Evolutionary conservation across 2,329 filamentous ascomycete genomes (phyloP).

Genomic region (Paecilomyces dactylethromorphus): DNA sequence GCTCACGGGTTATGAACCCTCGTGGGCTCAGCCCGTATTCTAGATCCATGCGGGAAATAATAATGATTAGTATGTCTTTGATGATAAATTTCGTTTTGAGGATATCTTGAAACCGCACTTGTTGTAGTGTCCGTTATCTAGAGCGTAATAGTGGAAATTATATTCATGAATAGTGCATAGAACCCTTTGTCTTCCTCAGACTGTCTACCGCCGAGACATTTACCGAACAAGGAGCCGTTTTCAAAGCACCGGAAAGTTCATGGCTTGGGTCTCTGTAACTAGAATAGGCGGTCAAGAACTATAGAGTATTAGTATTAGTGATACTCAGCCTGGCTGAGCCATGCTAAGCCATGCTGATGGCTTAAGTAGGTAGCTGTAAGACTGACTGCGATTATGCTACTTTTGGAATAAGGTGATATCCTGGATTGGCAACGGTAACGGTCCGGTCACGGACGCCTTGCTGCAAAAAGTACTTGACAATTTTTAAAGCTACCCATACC

Average conservation of each 20-base stretch:
- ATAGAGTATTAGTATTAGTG: not conserved
- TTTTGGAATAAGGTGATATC: not conserved
- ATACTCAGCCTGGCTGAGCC: not conserved
- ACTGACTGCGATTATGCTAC: not conserved
- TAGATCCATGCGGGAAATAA: not conserved
- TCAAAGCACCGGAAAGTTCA: not conserved
- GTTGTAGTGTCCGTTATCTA: not conserved
- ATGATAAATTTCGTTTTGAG: not conserved
- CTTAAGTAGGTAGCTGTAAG: not conserved
- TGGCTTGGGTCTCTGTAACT: not conserved
- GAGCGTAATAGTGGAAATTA: not conserved
- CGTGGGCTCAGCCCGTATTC: not conserved
- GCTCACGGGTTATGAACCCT: not conserved
- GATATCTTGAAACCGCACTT: not conserved
- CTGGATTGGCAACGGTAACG: not conserved
- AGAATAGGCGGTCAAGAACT: not conserved
- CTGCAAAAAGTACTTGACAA: not conserved
- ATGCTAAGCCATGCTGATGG: not conserved
- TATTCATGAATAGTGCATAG: not conserved
- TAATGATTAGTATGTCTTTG: not conserved
- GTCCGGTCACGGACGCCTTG: not conserved
- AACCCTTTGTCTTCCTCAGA: not conserved
- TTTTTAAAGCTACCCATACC: not conserved
- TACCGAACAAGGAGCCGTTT: too few species aligned
- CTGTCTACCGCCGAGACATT: not conserved